Percentiles rank a stretch among this genome's conserved stretches.
These are phyloP conservation scores for Cronartium ribicola DNA, from an alignment of 1,284 basidiomycete species.

Conservation along the genomic window DNA sequence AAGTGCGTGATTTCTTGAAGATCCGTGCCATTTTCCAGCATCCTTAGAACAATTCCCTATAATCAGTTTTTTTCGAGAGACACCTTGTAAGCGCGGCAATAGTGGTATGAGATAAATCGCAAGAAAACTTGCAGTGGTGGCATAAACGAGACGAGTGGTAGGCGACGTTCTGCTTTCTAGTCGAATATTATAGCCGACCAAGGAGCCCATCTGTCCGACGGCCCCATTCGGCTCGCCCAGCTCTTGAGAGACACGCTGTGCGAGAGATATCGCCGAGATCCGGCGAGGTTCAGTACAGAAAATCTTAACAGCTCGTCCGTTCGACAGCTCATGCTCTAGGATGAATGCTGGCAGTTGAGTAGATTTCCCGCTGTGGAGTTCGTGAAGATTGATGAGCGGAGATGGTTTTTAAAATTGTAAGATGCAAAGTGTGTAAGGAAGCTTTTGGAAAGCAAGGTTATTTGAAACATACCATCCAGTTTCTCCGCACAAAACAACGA, in stretches of 20 bases:
- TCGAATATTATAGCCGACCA: slow-evolving; percentile 93
- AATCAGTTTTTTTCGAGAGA: slow-evolving; percentile 47
- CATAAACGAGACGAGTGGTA: slow-evolving; percentile 57
- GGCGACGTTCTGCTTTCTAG: slow-evolving; percentile 65
- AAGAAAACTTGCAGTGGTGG: slow-evolving; percentile 59
- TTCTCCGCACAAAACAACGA: slow-evolving; percentile 91
- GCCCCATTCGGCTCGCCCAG: slow-evolving; percentile 77
- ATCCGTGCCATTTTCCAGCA: slow-evolving; percentile 81
- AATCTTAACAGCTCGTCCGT: slow-evolving; percentile 81
- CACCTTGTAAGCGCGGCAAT: slow-evolving; percentile 43
- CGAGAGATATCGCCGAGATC: slow-evolving; percentile 94
- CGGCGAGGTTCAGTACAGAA: slow-evolving; percentile 93
- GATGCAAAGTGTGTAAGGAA: not conserved
- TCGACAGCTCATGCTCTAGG: slow-evolving; percentile 79
- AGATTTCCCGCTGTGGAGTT: slow-evolving; percentile 74
- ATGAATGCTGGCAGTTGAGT: slow-evolving; percentile 95
- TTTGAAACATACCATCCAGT: slow-evolving; percentile 73
- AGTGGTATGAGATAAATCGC: not conserved
- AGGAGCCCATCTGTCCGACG: slow-evolving; percentile 72
- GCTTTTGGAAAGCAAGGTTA: not conserved
- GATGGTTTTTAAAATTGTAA: not conserved
- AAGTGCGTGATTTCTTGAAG: slow-evolving; percentile 91
- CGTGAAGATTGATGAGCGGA: not conserved
- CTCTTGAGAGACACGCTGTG: slow-evolving; percentile 89
- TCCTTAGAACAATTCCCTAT: slow-evolving; percentile 94